Percentiles rank a stretch among this genome's conserved stretches.
These are phyloP conservation scores for Cucumis cinereus DNA, from an alignment of 306 rosid genomes.

Conservation along the genomic window DNA sequence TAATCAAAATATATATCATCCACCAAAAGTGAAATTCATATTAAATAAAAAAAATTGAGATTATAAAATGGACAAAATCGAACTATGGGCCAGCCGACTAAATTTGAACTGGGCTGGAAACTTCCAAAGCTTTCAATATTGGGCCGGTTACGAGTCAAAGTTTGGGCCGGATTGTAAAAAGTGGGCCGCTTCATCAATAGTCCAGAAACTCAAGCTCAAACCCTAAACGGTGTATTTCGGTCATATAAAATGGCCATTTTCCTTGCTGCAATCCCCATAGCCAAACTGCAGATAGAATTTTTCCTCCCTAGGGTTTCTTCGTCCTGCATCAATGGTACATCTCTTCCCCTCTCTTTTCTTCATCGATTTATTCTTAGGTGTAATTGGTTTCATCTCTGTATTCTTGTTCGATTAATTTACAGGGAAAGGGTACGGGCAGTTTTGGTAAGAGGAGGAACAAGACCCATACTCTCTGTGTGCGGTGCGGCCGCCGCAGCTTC, in stretches of 20 bases:
- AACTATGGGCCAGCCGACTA: background rate
- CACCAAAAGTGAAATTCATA: no score
- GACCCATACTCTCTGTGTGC: constrained; percentile 90
- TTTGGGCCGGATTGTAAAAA: background rate
- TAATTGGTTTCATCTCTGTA: background rate
- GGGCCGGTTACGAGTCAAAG: background rate
- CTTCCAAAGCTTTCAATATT: background rate
- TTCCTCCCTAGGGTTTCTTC: constrained; percentile 33
- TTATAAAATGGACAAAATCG: background rate
- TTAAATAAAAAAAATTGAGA: no score
- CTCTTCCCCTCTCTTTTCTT: background rate
- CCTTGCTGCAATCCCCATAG: background rate
- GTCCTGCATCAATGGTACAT: constrained; percentile 44
- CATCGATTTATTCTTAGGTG: background rate
- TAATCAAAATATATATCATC: no score
- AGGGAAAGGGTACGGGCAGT: constrained; percentile 98
- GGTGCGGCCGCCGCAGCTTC: constrained; percentile 99
- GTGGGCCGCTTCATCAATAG: background rate
- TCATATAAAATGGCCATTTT: background rate
- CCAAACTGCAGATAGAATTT: background rate
- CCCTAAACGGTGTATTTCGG: constrained; percentile 13
- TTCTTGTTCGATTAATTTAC: background rate
- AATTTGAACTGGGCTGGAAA: background rate
- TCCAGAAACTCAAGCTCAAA: background rate
- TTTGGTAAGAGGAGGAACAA: constrained; percentile 98